Conservation (phyloP, 208 protist species). For the Leishmania mexicana region DNA sequence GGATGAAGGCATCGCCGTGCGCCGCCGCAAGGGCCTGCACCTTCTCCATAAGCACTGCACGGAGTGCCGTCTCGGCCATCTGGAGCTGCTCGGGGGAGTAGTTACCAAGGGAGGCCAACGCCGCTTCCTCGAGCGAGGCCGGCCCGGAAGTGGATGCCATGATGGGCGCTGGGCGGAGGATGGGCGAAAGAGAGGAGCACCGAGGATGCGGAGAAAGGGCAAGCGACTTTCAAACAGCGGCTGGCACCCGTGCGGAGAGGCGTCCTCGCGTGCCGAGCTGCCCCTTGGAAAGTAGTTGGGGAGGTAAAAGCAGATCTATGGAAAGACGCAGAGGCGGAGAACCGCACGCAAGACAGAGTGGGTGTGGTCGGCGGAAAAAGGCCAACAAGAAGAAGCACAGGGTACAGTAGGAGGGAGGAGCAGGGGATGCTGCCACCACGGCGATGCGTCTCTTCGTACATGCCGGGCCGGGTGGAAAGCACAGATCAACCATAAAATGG, state of each 20-base stretch:
- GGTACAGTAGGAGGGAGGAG: neutral
- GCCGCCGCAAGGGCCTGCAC: constrained; percentile 48
- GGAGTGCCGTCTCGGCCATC: constrained; percentile 39
- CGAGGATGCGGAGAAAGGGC: neutral
- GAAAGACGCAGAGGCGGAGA: neutral
- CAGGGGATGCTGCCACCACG: neutral
- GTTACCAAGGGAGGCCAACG: constrained; percentile 7
- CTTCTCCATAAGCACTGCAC: constrained; percentile 25
- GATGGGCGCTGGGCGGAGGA: neutral
- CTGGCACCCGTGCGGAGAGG: neutral
- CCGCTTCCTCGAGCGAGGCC: constrained; percentile 13
- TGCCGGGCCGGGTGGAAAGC: neutral
- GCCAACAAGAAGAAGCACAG: neutral
- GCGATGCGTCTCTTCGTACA: neutral
- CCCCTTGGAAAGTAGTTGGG: neutral
- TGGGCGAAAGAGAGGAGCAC: neutral
- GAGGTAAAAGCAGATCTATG: neutral
- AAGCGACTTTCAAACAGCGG: neutral
- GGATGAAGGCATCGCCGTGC: constrained; percentile 61
- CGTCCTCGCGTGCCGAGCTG: neutral
- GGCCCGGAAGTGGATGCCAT: constrained; percentile 14
- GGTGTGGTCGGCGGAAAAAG: neutral
- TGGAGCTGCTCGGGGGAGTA: constrained; percentile 30
- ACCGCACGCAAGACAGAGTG: neutral
- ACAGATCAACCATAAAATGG: neutral